Percentiles rank a stretch among this genome's conserved stretches.
These are phyloP conservation scores for Penstemon newberryi DNA, from an alignment of 257 asterid genomes.

Conservation along the genomic window DNA sequence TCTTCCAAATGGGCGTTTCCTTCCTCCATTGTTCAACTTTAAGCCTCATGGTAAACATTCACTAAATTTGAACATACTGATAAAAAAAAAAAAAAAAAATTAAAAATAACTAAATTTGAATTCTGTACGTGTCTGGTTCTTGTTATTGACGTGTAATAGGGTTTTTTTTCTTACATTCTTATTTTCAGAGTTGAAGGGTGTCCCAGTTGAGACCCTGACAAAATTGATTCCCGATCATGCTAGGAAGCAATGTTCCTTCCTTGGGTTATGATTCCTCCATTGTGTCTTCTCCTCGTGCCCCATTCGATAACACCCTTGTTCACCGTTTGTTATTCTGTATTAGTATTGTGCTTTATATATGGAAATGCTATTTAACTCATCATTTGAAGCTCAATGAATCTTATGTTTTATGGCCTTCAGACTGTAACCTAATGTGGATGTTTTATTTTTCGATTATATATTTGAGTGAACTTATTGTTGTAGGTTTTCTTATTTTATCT, in stretches of 20 bases:
- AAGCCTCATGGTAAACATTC: slow-evolving; percentile 53
- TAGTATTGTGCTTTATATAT: not conserved
- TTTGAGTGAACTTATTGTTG: not conserved
- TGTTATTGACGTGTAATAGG: not conserved
- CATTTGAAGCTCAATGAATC: not conserved
- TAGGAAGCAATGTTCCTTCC: slow-evolving; percentile 53
- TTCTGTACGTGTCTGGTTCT: not conserved
- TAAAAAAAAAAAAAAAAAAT: no score
- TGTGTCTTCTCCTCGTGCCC: not conserved
- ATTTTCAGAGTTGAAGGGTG: slow-evolving; percentile 71
- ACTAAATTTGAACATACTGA: no score
- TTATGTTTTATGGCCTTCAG: not conserved
- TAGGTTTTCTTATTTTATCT: not conserved
- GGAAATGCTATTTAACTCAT: not conserved
- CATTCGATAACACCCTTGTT: not conserved
- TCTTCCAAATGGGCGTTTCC: slow-evolving; percentile 71
- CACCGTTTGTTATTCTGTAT: slow-evolving; percentile 5
- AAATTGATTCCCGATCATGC: slow-evolving; percentile 77
- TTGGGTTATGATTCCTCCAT: slow-evolving; percentile 13
- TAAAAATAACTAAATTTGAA: no score
- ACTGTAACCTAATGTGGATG: slow-evolving; percentile 1
- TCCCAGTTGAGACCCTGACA: slow-evolving; percentile 56
- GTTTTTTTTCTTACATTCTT: not conserved
- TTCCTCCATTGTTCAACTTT: slow-evolving; percentile 79
- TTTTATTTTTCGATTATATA: not conserved